phyloP scores from a whole-genome alignment of 768 basidiomycete species.

The Boletus rufocinnamomeus region DNA sequence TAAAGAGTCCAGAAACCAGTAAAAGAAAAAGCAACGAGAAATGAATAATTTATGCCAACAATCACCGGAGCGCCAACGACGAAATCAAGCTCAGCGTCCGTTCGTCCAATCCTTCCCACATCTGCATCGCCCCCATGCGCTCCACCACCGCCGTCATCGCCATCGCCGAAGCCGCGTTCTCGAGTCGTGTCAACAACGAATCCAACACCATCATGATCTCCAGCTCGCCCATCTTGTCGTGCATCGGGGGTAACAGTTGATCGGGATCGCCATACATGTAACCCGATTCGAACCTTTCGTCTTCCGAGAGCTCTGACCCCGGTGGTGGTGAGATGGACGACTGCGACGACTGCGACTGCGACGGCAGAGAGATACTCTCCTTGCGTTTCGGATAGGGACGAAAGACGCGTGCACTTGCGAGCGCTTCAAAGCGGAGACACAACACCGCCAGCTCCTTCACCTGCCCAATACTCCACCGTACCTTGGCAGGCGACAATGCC shows the following conservation, averaged over 20 bases:
- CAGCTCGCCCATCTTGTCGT: conserved; percentile 66
- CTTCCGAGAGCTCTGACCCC: conserved; percentile 19
- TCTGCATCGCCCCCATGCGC: conserved; percentile 36
- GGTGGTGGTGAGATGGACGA: neutral
- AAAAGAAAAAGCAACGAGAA: neutral
- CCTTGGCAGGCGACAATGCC: conserved; percentile 34
- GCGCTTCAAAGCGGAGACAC: conserved; percentile 77
- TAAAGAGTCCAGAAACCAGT: neutral
- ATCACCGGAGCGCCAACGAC: conserved; percentile 33
- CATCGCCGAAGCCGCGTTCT: conserved; percentile 59
- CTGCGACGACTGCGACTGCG: conserved; percentile 11
- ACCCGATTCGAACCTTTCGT: conserved; percentile 31
- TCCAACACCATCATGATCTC: conserved; percentile 78
- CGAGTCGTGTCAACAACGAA: conserved; percentile 71
- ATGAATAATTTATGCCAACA: conserved; percentile 3
- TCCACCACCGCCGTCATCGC: conserved; percentile 13
- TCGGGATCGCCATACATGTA: conserved; percentile 61
- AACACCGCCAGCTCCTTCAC: conserved; percentile 72
- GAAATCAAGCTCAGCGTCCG: conserved; percentile 49
- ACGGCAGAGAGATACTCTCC: conserved; percentile 27
- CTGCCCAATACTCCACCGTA: conserved; percentile 73
- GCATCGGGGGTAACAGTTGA: conserved; percentile 66
- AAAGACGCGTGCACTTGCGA: conserved; percentile 65
- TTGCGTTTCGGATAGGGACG: conserved; percentile 41
- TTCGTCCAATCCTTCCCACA: conserved; percentile 45